Evolutionary conservation across 108 stramenopile species (phyloP), one percentile per base, ranked within the genome.

Genomic region (Cyclotella baltica): DNA sequence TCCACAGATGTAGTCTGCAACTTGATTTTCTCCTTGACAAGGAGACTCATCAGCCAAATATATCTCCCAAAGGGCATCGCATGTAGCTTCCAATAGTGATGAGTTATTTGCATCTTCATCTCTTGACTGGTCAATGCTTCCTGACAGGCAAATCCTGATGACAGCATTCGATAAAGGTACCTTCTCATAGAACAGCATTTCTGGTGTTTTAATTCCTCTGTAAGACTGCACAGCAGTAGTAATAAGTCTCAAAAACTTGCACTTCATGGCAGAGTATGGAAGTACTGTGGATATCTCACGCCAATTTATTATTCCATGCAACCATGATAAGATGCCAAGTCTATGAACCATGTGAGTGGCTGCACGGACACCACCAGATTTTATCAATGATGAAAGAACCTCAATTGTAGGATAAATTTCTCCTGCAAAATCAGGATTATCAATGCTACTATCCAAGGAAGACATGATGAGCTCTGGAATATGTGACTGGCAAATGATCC

Each of bases 391-490:
- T 30, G 47, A 22, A 16, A 83, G 40, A 38, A 69, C 74, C 50
- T 80, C 83, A 19, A 83, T 67, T 18, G 81, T 76, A 51, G 76
- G 70, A 5, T 38, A 75, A 18, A 80, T 38, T 68, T 83, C 78
- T 29, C 50, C 50, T 33, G 46, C 76, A 22, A 56, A 55, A 16
- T 72, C 75, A 47, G 75, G 48, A 16, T 70, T 51, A 46, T 76
- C 83, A 20, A 76, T 58, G 37, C 40, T 4, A 37, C 78, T 67
- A 67, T 85, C 88, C 40, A 92, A 86, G 8, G 89, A 86, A 29
- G 87, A 81, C 74, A 95, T 72, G 16, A 95, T 57, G 10, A 95
- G 82, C 57, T 90, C 94, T 0, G 91, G 90, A 19, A 88, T 89
- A 83, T 95, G 92, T 43, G 90, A 88, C 34, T 85, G 73, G 51